Evolutionary conservation across 805 yeast genomes (phyloP).

Genomic region (Starmerella ratchasimensis): DNA sequence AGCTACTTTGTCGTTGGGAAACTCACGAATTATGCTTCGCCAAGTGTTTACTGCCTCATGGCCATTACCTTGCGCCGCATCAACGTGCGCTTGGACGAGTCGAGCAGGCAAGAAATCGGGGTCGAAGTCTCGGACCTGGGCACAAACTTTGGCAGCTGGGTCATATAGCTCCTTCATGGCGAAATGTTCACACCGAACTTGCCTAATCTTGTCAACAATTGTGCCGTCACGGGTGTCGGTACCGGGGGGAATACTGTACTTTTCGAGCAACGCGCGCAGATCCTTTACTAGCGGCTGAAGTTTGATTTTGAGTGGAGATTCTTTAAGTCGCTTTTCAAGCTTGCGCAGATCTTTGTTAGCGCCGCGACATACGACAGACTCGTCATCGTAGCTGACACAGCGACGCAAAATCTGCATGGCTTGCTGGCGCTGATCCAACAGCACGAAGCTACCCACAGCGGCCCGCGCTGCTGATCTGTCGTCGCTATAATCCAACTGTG

Average conservation of each 20-base stretch:
- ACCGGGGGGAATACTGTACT: slow-evolving; percentile 10
- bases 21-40: slow-evolving; percentile 9
- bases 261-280: slow-evolving; percentile 7
- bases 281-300: slow-evolving; percentile 7
- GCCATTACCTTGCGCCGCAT: slow-evolving; percentile 16
- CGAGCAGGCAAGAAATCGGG: slow-evolving; percentile 22
- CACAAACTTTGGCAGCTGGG: slow-evolving; percentile 21
- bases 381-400: slow-evolving; percentile 71
- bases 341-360: slow-evolving; percentile 22
- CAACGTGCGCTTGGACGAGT: slow-evolving; percentile 23
- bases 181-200: slow-evolving; percentile 19
- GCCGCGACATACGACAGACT: slow-evolving; percentile 43
- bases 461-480: slow-evolving; percentile 26
- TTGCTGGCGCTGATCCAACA: slow-evolving; percentile 36
- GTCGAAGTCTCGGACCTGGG: slow-evolving; percentile 20
- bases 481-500: slow-evolving; percentile 20
- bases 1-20: slow-evolving; percentile 15
- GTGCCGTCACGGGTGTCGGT: slow-evolving; percentile 11
- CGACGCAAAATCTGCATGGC: slow-evolving; percentile 42
- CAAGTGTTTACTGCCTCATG: slow-evolving; percentile 22
- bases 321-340: slow-evolving; percentile 21
- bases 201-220: slow-evolving; percentile 17
- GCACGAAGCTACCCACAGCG: slow-evolving; percentile 34
- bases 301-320: slow-evolving; percentile 9
- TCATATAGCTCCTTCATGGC: slow-evolving; percentile 19